Evolutionary conservation across 192 early-diverging fungal genomes (phyloP).

Genomic region (Glomus cerebriforme): DNA sequence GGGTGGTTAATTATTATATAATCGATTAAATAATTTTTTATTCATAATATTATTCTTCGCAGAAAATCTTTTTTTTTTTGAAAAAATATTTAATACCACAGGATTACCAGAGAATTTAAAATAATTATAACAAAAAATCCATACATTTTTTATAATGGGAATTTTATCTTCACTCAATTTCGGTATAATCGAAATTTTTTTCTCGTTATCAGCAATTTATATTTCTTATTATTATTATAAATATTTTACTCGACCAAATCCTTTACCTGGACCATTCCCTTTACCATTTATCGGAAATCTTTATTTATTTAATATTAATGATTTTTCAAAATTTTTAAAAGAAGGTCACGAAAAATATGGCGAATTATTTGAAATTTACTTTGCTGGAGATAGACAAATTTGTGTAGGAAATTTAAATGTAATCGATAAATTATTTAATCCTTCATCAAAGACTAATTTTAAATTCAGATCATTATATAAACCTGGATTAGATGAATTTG

Average conservation of each 20-base stretch:
- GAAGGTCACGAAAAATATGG: conserved; percentile 20
- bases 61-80: too few species aligned
- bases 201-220: neutral
- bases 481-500: neutral
- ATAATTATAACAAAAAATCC: too few species aligned
- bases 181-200: too few species aligned
- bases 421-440: neutral
- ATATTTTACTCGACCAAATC: conserved; percentile 5
- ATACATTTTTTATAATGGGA: too few species aligned
- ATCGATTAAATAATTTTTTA: too few species aligned
- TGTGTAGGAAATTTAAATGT: neutral
- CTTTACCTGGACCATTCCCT: conserved; percentile 13
- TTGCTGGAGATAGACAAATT: neutral
- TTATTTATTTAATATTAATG: neutral
- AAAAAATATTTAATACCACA: too few species aligned
- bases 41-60: too few species aligned
- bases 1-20: too few species aligned
- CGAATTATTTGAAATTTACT: conserved; percentile 13
- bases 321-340: neutral
- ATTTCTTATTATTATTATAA: conserved; percentile 7
- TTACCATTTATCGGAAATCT: conserved; percentile 8
- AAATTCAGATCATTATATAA: neutral
- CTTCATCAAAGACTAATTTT: neutral
- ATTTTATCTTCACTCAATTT: too few species aligned
- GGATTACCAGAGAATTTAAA: too few species aligned